Conservation (phyloP, 2,329 filamentous ascomycete species). For the Xylaria polymorpha region DNA sequence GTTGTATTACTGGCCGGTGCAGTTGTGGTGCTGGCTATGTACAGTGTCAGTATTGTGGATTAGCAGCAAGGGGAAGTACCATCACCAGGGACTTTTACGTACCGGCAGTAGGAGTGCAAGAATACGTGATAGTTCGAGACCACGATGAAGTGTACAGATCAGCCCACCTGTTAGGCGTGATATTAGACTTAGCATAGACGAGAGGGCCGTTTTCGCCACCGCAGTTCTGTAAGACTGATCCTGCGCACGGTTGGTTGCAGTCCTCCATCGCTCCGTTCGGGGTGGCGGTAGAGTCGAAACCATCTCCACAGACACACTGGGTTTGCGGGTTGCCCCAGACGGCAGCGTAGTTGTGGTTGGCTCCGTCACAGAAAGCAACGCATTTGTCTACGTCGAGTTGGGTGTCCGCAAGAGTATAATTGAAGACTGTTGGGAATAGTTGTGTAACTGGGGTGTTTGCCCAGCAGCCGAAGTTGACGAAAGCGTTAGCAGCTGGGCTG, state of each 20-base stretch:
- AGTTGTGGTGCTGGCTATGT: neutral
- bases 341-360: conserved; percentile 20
- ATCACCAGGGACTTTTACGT: neutral
- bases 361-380: conserved; percentile 18
- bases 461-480: conserved; percentile 39
- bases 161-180: conserved; percentile 23
- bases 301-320: conserved; percentile 27
- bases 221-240: conserved; percentile 33
- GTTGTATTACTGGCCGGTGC: neutral
- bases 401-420: neutral
- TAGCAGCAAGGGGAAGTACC: neutral
- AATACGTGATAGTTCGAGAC: conserved; percentile 9
- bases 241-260: conserved; percentile 38
- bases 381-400: conserved; percentile 31
- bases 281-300: neutral
- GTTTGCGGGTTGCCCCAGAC: neutral
- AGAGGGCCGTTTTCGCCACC: conserved; percentile 35
- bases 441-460: conserved; percentile 5
- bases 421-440: conserved; percentile 7
- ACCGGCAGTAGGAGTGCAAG: conserved; percentile 3
- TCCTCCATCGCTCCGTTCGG: conserved; percentile 29
- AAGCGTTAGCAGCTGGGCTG: conserved; percentile 23
- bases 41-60: neutral
- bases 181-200: conserved; percentile 32
- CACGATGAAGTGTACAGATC: conserved; percentile 12